phyloP scores from a whole-genome alignment of 2,329 filamentous ascomycete species.

The Akanthomyces dipterigenus region DNA sequence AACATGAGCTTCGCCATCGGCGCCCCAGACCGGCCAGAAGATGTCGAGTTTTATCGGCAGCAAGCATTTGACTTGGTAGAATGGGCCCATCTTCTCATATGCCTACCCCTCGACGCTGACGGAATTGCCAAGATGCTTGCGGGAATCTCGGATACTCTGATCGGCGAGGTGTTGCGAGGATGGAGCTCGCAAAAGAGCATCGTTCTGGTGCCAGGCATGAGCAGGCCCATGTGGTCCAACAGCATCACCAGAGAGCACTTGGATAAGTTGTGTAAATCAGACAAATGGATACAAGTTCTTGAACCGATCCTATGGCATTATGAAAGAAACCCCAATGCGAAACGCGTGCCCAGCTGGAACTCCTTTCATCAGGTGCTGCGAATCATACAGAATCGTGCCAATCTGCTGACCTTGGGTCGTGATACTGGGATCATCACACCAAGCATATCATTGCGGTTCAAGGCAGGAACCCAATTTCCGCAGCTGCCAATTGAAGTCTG shows the following conservation, averaged over 20 bases:
- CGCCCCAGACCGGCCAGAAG: slow-evolving; percentile 32
- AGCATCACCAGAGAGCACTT: slow-evolving; percentile 84
- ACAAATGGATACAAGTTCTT: slow-evolving; percentile 78
- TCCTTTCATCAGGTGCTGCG: slow-evolving; percentile 65
- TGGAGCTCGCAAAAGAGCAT: slow-evolving; percentile 87
- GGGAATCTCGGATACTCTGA: slow-evolving; percentile 72
- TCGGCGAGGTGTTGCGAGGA: slow-evolving; percentile 73
- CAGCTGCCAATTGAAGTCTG: slow-evolving; percentile 78
- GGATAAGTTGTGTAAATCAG: slow-evolving; percentile 68
- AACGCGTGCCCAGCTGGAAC: slow-evolving; percentile 53
- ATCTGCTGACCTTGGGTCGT: slow-evolving; percentile 65
- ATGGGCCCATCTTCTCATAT: slow-evolving; percentile 82
- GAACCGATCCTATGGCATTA: slow-evolving; percentile 79
- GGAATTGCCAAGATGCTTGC: slow-evolving; percentile 81
- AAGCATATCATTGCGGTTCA: slow-evolving; percentile 28
- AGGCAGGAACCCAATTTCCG: slow-evolving; percentile 28
- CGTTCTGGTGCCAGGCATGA: slow-evolving; percentile 83
- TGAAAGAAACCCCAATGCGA: slow-evolving; percentile 43
- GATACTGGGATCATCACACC: slow-evolving; percentile 54
- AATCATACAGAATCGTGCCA: slow-evolving; percentile 70
- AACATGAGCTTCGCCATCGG: slow-evolving; percentile 39
- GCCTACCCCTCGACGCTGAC: slow-evolving; percentile 79
- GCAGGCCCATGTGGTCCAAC: slow-evolving; percentile 81
- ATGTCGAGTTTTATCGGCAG: slow-evolving; percentile 43
- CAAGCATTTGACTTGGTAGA: slow-evolving; percentile 64